These are phyloP conservation scores for Melaleuca quinquenervia DNA, from an alignment of 345 rosid genomes.

Conservation along the genomic window DNA sequence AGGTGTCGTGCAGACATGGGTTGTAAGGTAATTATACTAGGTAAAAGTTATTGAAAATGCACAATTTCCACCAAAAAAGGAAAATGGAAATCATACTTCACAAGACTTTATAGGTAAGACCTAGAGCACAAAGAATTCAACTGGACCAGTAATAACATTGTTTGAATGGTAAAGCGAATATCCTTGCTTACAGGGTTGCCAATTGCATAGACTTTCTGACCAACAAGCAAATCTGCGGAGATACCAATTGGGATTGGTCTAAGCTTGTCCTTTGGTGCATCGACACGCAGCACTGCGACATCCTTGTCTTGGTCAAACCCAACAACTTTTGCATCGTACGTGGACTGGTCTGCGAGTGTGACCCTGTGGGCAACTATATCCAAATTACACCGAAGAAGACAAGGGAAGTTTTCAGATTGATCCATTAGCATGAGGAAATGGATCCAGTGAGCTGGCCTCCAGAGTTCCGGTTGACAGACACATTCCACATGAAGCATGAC, in stretches of 20 bases:
- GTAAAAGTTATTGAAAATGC: background rate
- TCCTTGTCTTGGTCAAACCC: slow-evolving; percentile 98
- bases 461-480: background rate
- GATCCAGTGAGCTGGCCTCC: background rate
- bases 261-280: slow-evolving; percentile 66
- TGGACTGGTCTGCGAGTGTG: slow-evolving; percentile 81
- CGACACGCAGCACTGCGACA: slow-evolving; percentile 71
- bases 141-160: background rate
- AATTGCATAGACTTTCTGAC: slow-evolving; percentile 94
- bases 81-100: background rate
- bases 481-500: background rate
- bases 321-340: slow-evolving; percentile 80
- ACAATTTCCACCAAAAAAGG: background rate
- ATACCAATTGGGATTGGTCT: slow-evolving; percentile 85
- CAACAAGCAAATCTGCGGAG: slow-evolving; percentile 92
- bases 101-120: background rate
- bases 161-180: background rate
- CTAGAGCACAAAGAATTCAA: background rate
- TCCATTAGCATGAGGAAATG: background rate
- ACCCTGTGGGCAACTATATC: slow-evolving; percentile 39
- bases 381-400: background rate
- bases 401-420: background rate
- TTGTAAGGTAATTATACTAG: background rate
- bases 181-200: slow-evolving; percentile 81
- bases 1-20: background rate